A percentile compares a stretch with the other conserved stretches of the same genome.
These are phyloP conservation scores for Aurifilum marmelostoma DNA, from an alignment of 2,329 filamentous ascomycete species.

Conservation along the genomic window DNA sequence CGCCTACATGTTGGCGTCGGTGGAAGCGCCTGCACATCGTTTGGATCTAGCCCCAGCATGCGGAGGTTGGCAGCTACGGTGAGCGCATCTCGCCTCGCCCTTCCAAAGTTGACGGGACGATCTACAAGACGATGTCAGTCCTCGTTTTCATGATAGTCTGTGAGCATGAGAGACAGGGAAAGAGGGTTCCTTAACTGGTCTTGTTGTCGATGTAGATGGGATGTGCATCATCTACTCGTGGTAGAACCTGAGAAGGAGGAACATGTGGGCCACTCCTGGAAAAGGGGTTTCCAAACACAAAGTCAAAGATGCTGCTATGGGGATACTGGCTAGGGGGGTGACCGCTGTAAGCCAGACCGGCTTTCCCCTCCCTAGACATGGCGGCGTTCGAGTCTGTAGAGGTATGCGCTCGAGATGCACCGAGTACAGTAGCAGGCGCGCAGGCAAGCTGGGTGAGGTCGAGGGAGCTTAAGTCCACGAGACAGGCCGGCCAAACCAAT, in stretches of 20 bases:
- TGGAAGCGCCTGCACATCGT: slow-evolving; percentile 40
- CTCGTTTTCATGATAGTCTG: not conserved
- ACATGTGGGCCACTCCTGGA: slow-evolving; percentile 36
- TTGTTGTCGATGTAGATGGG: slow-evolving; percentile 47
- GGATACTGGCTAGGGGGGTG: slow-evolving; percentile 33
- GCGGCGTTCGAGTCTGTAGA: not conserved
- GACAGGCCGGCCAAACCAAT: not conserved
- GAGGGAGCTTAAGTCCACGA: not conserved
- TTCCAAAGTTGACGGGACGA: slow-evolving; percentile 41
- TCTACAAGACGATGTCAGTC: slow-evolving; percentile 34
- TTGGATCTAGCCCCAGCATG: slow-evolving; percentile 42
- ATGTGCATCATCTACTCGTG: slow-evolving; percentile 38
- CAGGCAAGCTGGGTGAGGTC: not conserved
- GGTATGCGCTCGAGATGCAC: not conserved
- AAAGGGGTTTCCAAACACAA: slow-evolving; percentile 44
- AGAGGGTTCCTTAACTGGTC: slow-evolving; percentile 37
- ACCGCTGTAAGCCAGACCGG: slow-evolving; percentile 32
- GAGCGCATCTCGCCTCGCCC: slow-evolving; percentile 41
- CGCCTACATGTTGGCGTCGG: slow-evolving; percentile 43
- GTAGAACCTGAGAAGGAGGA: slow-evolving; percentile 37
- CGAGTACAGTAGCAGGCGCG: not conserved
- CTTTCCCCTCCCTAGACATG: slow-evolving; percentile 11
- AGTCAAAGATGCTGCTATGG: slow-evolving; percentile 41
- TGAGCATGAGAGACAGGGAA: too few relatives aligned
- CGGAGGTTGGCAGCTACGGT: slow-evolving; percentile 42